Evolutionary conservation across 768 basidiomycete genomes (phyloP).

Genomic region (Pholiota microspora): DNA sequence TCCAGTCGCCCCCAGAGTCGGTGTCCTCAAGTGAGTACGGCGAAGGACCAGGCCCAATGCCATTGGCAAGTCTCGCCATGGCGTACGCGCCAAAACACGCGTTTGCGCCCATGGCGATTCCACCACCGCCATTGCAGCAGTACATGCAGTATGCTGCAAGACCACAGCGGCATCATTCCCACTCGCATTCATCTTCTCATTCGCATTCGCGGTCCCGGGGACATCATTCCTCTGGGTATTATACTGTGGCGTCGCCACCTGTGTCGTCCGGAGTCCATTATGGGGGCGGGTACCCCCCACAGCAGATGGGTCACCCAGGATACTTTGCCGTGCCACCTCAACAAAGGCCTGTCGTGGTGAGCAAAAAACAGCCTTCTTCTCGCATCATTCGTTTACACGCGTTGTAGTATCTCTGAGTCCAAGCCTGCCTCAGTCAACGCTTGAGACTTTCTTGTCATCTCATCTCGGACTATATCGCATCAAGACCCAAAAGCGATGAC

Average conservation of each 20-base stretch:
- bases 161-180: conserved; percentile 18
- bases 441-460: too few species aligned
- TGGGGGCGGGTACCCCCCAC: conserved; percentile 17
- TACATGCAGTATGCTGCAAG: conserved; percentile 16
- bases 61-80: conserved; percentile 15
- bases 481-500: too few species aligned
- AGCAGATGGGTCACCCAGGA: conserved; percentile 16
- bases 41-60: conserved; percentile 25
- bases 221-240: conserved; percentile 11
- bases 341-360: neutral
- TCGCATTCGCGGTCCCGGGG: neutral
- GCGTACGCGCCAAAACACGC: conserved; percentile 17
- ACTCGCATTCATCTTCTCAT: conserved; percentile 11
- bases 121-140: conserved; percentile 4
- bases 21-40: conserved; percentile 22
- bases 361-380: neutral
- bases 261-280: conserved; percentile 20
- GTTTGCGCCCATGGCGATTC: conserved; percentile 13
- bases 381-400: neutral
- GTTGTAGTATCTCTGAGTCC: too few species aligned
- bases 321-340: conserved; percentile 24
- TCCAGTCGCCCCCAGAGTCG: conserved; percentile 17
- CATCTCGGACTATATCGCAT: too few species aligned
- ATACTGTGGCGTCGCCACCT: conserved; percentile 20
- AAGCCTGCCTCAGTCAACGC: too few species aligned